A percentile compares a stretch with the other conserved stretches of the same genome.
Conservation (phyloP, 768 basidiomycete species). For the Psilocybe subaeruginosa region DNA sequence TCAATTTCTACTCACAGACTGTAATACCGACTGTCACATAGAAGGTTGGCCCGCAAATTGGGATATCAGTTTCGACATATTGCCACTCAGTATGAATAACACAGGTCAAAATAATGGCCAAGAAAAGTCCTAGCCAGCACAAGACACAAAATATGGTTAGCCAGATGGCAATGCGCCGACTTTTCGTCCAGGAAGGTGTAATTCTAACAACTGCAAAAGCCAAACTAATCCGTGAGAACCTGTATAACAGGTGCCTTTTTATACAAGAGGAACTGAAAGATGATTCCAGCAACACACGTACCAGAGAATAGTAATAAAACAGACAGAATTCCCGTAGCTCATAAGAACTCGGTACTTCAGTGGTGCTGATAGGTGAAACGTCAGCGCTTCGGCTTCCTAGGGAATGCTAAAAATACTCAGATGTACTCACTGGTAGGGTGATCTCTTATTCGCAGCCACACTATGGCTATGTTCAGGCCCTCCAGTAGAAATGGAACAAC, state of each 20-base stretch:
- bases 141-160: conserved; percentile 3
- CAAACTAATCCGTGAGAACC: conserved; percentile 13
- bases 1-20: background rate
- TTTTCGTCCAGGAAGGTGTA: conserved; percentile 1
- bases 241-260: background rate
- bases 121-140: background rate
- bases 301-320: conserved; percentile 5
- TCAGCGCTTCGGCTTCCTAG: background rate
- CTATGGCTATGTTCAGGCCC: background rate
- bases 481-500: conserved; percentile 11
- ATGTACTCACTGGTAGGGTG: background rate
- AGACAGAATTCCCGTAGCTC: background rate
- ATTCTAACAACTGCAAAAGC: conserved; percentile 10
- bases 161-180: background rate
- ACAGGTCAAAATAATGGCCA: background rate
- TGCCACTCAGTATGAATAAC: conserved; percentile 7
- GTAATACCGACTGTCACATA: background rate
- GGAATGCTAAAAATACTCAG: background rate
- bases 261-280: too few species aligned
- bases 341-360: background rate
- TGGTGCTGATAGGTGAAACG: background rate
- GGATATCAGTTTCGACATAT: background rate
- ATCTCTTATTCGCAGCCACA: conserved; percentile 10
- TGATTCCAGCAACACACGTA: background rate
- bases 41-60: conserved; percentile 2